Conservation (phyloP, 768 basidiomycete genomes). For the Mycena crocata region DNA sequence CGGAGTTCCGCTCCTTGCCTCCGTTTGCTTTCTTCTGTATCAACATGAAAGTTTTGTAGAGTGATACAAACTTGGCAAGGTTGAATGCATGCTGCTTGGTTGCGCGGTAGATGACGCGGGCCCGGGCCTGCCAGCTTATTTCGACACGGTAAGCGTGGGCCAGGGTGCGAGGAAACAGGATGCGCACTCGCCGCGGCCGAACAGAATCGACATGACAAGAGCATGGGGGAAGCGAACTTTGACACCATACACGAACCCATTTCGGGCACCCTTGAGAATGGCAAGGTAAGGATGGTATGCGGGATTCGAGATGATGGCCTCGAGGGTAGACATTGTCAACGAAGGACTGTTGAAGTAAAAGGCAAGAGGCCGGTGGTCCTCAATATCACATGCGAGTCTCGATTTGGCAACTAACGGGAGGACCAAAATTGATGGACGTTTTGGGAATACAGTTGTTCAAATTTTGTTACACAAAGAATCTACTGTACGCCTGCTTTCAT, state of each 20-base stretch:
- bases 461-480: too few relatives aligned
- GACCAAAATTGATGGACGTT: too few relatives aligned
- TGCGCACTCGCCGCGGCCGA: constrained; percentile 90
- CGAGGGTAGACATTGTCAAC: constrained; percentile 17
- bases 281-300: constrained; percentile 91
- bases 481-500: too few relatives aligned
- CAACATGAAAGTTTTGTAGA: constrained; percentile 90
- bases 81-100: constrained; percentile 93
- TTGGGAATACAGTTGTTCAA: too few relatives aligned
- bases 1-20: constrained; percentile 83
- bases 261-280: constrained; percentile 86
- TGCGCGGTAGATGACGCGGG: constrained; percentile 77
- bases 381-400: background rate
- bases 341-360: too few relatives aligned
- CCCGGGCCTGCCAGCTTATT: constrained; percentile 76
- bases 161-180: constrained; percentile 17
- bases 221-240: constrained; percentile 97
- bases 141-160: constrained; percentile 11
- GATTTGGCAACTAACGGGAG: too few relatives aligned
- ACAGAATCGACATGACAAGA: constrained; percentile 94
- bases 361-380: background rate
- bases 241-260: constrained; percentile 90
- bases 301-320: constrained; percentile 68
- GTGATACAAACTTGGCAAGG: constrained; percentile 91
- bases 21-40: constrained; percentile 84